Conservation (phyloP, 2,329 filamentous ascomycete genomes). For the Elsinoe ampelina region DNA sequence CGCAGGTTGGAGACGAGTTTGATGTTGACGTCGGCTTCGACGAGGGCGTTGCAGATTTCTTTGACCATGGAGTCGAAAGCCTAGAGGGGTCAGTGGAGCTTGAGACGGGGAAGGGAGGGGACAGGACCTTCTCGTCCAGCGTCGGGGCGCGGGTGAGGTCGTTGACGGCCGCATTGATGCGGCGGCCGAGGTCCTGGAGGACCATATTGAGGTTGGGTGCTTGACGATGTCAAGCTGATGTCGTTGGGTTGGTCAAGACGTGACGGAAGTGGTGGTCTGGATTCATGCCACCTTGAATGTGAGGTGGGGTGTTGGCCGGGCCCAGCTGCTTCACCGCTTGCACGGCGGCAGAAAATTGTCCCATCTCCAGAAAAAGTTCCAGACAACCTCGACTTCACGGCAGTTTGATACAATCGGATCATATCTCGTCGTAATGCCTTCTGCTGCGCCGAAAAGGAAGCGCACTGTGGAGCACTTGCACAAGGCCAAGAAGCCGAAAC, state of each 20-base stretch:
- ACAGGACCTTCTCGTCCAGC: constrained; percentile 89
- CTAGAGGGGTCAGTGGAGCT: constrained; percentile 35
- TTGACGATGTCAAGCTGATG: constrained; percentile 9
- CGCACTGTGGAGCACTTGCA: constrained; percentile 9
- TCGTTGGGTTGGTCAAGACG: not conserved
- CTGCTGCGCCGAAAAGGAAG: constrained; percentile 7
- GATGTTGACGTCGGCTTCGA: constrained; percentile 96
- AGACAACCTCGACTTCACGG: not conserved
- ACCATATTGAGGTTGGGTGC: constrained; percentile 56
- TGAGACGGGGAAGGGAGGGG: constrained; percentile 1
- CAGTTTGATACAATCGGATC: not conserved
- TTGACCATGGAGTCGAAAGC: constrained; percentile 98
- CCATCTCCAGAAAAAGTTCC: constrained; percentile 9
- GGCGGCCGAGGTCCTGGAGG: constrained; percentile 95
- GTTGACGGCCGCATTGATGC: constrained; percentile 92
- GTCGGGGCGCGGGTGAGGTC: constrained; percentile 88
- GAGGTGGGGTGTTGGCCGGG: constrained; percentile 5
- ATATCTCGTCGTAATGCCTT: not conserved
- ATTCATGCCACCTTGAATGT: constrained; percentile 13
- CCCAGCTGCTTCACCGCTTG: constrained; percentile 10
- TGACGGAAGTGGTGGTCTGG: not conserved
- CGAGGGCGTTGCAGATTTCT: constrained; percentile 89
- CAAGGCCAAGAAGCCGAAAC: constrained; percentile 43
- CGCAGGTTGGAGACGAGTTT: constrained; percentile 83
- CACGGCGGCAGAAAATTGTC: constrained; percentile 10